Evolutionary conservation across 345 rosid genomes (phyloP).

Genomic region (Cardamine chenopodiifolia): DNA sequence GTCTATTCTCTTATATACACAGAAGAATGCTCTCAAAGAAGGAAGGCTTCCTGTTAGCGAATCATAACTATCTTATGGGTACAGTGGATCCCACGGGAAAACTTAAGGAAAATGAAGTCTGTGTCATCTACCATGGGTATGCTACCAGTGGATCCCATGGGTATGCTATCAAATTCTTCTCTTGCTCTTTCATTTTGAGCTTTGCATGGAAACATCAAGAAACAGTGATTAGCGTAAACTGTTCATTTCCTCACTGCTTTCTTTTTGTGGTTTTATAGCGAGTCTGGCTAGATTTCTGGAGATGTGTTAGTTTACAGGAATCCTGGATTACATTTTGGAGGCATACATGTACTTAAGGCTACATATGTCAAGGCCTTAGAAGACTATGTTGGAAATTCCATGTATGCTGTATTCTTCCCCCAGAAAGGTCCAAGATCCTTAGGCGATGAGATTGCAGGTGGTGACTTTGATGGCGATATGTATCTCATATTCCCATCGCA

Average conservation of each 20-base stretch:
- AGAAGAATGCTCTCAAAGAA: conserved; percentile 48
- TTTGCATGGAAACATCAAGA: neutral
- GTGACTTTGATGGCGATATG: conserved; percentile 84
- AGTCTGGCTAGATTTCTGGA: conserved; percentile 72
- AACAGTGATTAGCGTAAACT: neutral
- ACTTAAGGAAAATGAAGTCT: conserved; percentile 61
- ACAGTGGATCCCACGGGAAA: conserved; percentile 68
- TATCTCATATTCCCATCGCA: conserved; percentile 46
- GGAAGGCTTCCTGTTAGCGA: conserved; percentile 62
- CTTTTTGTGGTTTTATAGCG: conserved; percentile 42
- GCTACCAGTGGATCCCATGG: conserved; percentile 73
- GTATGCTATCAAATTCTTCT: conserved; percentile 43
- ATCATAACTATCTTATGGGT: conserved; percentile 75
- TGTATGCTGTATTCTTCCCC: conserved; percentile 78
- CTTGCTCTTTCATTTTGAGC: neutral
- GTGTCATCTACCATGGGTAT: conserved; percentile 84
- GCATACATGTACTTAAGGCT: conserved; percentile 69
- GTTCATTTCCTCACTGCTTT: conserved; percentile 6
- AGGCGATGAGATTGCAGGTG: conserved; percentile 80
- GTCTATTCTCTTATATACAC: conserved; percentile 42
- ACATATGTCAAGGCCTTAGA: conserved; percentile 57
- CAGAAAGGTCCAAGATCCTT: conserved; percentile 66
- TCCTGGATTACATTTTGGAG: conserved; percentile 89
- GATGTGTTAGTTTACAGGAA: conserved; percentile 73
- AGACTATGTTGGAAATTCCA: conserved; percentile 64